Percentiles rank a stretch among this genome's conserved stretches.
phyloP scores from a whole-genome alignment of 805 yeast genomes.

The Yarrowia sp. region DNA sequence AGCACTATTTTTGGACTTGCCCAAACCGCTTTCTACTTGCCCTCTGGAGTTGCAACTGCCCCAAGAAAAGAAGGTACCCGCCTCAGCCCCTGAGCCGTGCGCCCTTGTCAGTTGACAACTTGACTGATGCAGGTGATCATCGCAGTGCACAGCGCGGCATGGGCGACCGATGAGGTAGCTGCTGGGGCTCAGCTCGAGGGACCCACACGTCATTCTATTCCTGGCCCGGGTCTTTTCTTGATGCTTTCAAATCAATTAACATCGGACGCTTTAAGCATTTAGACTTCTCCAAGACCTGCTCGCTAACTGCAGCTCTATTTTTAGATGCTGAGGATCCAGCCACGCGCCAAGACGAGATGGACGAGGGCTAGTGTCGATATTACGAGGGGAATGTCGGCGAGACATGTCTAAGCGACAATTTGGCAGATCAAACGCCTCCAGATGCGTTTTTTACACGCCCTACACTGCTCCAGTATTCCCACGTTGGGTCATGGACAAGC shows the following conservation, averaged over 20 bases:
- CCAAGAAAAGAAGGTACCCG: not conserved
- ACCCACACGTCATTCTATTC: conserved; percentile 16
- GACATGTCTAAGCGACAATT: too few species aligned
- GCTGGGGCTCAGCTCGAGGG: not conserved
- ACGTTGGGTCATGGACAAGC: not conserved
- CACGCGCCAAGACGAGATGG: conserved; percentile 6
- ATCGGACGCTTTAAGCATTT: not conserved
- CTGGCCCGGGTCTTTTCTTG: conserved; percentile 2
- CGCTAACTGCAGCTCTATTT: conserved; percentile 32
- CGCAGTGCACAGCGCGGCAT: not conserved
- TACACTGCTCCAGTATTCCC: not conserved
- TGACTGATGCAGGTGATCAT: conserved; percentile 19
- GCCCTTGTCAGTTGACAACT: conserved; percentile 3
- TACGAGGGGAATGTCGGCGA: not conserved
- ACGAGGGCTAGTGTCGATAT: not conserved
- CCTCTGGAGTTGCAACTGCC: conserved; percentile 1
- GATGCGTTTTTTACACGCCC: not conserved
- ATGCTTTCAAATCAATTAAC: not conserved
- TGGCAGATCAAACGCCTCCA: too few species aligned
- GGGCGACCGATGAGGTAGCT: conserved; percentile 14
- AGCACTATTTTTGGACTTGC: conserved; percentile 14
- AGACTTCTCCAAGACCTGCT: conserved; percentile 17
- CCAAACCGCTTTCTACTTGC: not conserved
- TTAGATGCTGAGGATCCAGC: conserved; percentile 1
- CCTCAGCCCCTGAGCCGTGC: conserved; percentile 1